Conservation (phyloP, 768 basidiomycete genomes). For the Mrakia hoshinonis region DNA sequence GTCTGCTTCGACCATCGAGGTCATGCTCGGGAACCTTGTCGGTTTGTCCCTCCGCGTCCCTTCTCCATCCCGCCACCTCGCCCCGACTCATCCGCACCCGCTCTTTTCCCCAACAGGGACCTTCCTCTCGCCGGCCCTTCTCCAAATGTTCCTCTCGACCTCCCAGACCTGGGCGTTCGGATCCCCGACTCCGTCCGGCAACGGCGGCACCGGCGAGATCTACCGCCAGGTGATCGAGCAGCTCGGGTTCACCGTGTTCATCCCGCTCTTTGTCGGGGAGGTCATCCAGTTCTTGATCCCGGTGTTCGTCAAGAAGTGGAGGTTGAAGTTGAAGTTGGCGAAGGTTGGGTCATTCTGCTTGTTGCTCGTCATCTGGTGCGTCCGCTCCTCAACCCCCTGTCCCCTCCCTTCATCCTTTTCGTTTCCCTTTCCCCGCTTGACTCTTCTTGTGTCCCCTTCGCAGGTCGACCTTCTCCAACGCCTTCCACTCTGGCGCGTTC, state of each 20-base stretch:
- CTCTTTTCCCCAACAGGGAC: slow-evolving; percentile 22
- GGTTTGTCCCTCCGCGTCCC: slow-evolving; percentile 19
- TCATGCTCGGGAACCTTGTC: slow-evolving; percentile 37
- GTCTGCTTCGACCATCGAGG: slow-evolving; percentile 37
- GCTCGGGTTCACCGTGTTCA: slow-evolving; percentile 37
- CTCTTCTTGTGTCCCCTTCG: not conserved
- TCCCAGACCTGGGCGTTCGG: slow-evolving; percentile 26
- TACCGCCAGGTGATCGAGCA: slow-evolving; percentile 34
- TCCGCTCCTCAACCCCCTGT: too few species aligned
- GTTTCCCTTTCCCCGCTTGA: not conserved
- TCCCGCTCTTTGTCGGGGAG: slow-evolving; percentile 39
- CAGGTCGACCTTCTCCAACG: slow-evolving; percentile 33
- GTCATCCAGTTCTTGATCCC: slow-evolving; percentile 35
- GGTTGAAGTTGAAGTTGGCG: slow-evolving; percentile 31
- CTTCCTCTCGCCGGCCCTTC: slow-evolving; percentile 37
- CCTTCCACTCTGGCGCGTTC: slow-evolving; percentile 34
- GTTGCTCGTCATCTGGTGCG: slow-evolving; percentile 36
- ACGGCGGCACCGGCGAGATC: slow-evolving; percentile 31
- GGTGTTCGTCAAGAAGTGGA: slow-evolving; percentile 31
- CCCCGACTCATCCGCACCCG: not conserved
- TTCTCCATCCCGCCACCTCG: not conserved
- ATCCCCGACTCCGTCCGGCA: slow-evolving; percentile 32
- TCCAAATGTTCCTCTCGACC: slow-evolving; percentile 30
- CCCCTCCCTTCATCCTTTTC: not conserved
- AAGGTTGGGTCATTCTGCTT: slow-evolving; percentile 35